phyloP scores from a whole-genome alignment of 2,329 filamentous ascomycete genomes.

The Emmonsiellopsis sp. region DNA sequence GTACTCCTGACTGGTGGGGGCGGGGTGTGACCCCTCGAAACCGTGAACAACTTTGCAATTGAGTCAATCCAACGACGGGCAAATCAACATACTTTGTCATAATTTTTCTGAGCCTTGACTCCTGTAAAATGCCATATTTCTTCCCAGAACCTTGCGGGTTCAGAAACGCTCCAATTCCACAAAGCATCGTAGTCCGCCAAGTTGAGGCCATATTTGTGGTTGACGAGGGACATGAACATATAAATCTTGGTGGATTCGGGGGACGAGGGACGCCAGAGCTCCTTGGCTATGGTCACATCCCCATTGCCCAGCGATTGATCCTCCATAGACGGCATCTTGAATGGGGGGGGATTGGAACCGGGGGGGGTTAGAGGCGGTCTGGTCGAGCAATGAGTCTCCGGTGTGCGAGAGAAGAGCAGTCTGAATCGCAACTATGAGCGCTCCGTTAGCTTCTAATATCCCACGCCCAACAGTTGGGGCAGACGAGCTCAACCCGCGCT shows the following conservation, averaged over 20 bases:
- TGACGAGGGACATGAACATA: slow-evolving; percentile 61
- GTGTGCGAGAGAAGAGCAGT: neutral
- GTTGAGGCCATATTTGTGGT: slow-evolving; percentile 53
- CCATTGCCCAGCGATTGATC: slow-evolving; percentile 4
- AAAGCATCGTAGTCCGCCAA: slow-evolving; percentile 64
- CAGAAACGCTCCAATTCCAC: slow-evolving; percentile 73
- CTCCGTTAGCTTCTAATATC: neutral
- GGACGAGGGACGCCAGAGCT: slow-evolving; percentile 63
- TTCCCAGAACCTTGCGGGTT: slow-evolving; percentile 71
- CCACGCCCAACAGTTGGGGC: neutral
- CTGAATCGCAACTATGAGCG: neutral
- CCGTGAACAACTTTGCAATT: neutral
- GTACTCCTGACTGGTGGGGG: neutral
- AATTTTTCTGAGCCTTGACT: slow-evolving; percentile 58
- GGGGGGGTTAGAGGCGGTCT: neutral
- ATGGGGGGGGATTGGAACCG: neutral
- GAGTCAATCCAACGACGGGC: neutral
- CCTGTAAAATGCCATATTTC: slow-evolving; percentile 77
- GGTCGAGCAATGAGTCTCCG: neutral
- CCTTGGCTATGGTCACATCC: slow-evolving; percentile 17
- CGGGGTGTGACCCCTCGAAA: neutral
- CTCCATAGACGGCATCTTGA: slow-evolving; percentile 10
- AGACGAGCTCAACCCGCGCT: neutral
- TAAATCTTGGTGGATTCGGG: slow-evolving; percentile 62
- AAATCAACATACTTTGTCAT: slow-evolving; percentile 24